Evolutionary conservation across 371 early-diverging fungal genomes (phyloP), one percentile per base, ranked within the genome.

Genomic region (Entomophthora muscae): DNA sequence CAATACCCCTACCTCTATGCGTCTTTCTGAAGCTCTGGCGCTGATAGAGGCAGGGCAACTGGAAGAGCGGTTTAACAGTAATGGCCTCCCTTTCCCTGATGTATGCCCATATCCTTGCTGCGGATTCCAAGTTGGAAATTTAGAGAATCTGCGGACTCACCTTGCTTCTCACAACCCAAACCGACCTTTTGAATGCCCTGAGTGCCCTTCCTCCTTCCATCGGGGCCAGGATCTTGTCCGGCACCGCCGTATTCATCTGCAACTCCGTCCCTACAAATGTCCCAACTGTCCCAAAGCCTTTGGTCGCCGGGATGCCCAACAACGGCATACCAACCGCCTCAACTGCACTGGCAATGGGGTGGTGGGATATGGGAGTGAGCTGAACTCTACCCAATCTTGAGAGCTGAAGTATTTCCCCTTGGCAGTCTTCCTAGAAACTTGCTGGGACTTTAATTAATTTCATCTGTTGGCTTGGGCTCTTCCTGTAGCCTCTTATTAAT

Each of bases 191-290:
- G 66, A 73, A 3, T 77, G 77, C 53, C 65, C 67, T 27, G 70
- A 71, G 27, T 80, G 80, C 63, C 74, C 72, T 1, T 69, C 75
- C 51, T 66, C 69, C 29, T 81, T 81, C 66, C 74, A 76, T 32
- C 69, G 82, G 32, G 76, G 79, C 53, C 82, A 81, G 66, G 82
- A 81, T 66, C 73, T 77, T 28, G 76, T 78, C 33, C 66, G 82
- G 59, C 82, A 82, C 61, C 74, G 75, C 59, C 76, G 77, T 63
- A 67, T 80, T 24, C 82, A 82, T 67, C 71, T 75, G 63, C 78
- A 77, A 13, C 70, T 77, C 27, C 76, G 76, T 33, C 77, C 77
- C 33, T 77, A 66, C 61, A 67, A 73, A 3, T 77, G 77, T 56
- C 65, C 67, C 26, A 70, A 71, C 28, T 80, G 80, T 64, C 73